Base-by-base conservation (phyloP, 2,329 filamentous ascomycete genomes). In the Aspergillus transmontanensis region DNA sequence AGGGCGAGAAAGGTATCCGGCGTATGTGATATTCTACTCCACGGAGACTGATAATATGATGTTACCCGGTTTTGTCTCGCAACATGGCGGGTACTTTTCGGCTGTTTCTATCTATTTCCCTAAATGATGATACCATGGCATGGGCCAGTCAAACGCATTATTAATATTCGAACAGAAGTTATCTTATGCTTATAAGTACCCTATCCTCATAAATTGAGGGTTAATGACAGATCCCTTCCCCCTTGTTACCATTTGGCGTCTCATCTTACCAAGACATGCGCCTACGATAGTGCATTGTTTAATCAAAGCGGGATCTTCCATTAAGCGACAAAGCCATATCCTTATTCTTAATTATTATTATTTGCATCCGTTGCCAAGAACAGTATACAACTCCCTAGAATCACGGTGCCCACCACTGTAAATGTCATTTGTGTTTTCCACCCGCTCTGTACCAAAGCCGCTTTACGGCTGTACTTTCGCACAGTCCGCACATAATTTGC, bases 351-450 rank as follows among this genome's bases (percentile, higher is more conserved):
- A 14, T 12, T 51, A 21, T 50, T 43, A 12, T 23, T 59, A 55
- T 67, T 65, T 19, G 69, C 72, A 67, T 79, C 75, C 6, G 79
- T 81, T 41, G 74, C 77, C 64, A 82, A 64, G 60, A 82, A 79
- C 62, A 82, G 65, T 28, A 80, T 75, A 68, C 80, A 82, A 62
- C 80, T 79, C 10, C 76, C 80, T 57, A 82, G 66, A 62, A 82
- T 82, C 11, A 76, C 77, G 5, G 71, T 70, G n/a, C 79, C 79
- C 10, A 82, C 76, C 26, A 82, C 67, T 6, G 75, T 75, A 67
- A 81, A 80, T n/a, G 96, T 91, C 48, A 89, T 78, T 75, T 98
- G 94, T 43, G 95, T 98, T 79, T 93, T 94, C 90, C 92, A 95
- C 1, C 95, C 95, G 34, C 89, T 91, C 81, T 99, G 95, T 45